Percentiles rank a stretch among this genome's conserved stretches.
phyloP scores from a whole-genome alignment of 805 yeast species.

The Ogataea chonburiensis region DNA sequence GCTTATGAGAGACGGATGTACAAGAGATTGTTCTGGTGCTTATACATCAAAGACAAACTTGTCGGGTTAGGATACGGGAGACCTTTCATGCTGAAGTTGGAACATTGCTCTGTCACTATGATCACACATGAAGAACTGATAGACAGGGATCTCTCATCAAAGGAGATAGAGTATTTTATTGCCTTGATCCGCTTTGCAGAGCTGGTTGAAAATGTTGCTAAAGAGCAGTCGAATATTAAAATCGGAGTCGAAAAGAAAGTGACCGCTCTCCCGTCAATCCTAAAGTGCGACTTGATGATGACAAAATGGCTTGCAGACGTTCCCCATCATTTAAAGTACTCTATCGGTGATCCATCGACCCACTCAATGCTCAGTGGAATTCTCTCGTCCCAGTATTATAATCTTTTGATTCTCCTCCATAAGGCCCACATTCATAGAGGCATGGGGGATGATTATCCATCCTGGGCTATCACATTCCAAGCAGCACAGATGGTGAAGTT shows the following conservation, averaged over 20 bases:
- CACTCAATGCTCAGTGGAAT: slow-evolving; percentile 59
- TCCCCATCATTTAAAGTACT: slow-evolving; percentile 61
- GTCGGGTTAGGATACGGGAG: slow-evolving; percentile 74
- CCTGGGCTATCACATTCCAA: slow-evolving; percentile 80
- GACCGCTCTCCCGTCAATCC: slow-evolving; percentile 40
- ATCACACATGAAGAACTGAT: slow-evolving; percentile 62
- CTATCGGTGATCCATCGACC: slow-evolving; percentile 51
- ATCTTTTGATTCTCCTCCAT: slow-evolving; percentile 68
- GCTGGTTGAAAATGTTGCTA: slow-evolving; percentile 65
- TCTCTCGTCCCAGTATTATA: slow-evolving; percentile 67
- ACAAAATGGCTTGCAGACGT: slow-evolving; percentile 72
- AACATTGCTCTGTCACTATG: slow-evolving; percentile 78
- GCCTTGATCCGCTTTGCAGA: slow-evolving; percentile 66
- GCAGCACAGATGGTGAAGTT: slow-evolving; percentile 74
- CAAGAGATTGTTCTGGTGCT: slow-evolving; percentile 61
- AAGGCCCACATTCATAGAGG: slow-evolving; percentile 59
- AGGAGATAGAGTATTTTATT: slow-evolving; percentile 57
- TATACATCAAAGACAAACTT: slow-evolving; percentile 67
- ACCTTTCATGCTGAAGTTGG: slow-evolving; percentile 64
- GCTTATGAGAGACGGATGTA: slow-evolving; percentile 26
- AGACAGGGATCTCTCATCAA: slow-evolving; percentile 48
- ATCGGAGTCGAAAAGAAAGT: slow-evolving; percentile 52
- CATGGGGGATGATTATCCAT: slow-evolving; percentile 40
- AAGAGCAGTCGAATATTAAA: slow-evolving; percentile 68
- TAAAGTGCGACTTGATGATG: slow-evolving; percentile 71